These are phyloP conservation scores for Aspergillus arachidicola DNA, from an alignment of 2,329 filamentous ascomycete genomes.

Conservation along the genomic window DNA sequence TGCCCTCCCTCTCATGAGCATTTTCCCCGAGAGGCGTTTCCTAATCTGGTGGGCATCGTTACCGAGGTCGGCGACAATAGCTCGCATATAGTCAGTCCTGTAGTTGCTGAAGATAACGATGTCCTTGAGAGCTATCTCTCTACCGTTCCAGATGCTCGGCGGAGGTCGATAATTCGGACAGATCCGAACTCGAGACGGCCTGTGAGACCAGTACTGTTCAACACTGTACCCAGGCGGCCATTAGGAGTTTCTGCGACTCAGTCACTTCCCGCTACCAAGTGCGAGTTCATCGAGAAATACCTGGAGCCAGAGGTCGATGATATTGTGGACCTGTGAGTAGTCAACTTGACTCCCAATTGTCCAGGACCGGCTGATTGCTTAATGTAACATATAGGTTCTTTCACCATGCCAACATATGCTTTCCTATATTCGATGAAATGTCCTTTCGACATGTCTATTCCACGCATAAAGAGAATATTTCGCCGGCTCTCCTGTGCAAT, in stretches of 20 bases:
- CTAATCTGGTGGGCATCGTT: constrained; percentile 18
- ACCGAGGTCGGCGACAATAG: constrained; percentile 37
- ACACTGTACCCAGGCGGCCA: constrained; percentile 51
- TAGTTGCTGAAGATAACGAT: constrained; percentile 56
- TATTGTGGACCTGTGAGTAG: constrained; percentile 49
- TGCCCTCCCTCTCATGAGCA: neutral
- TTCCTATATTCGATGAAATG: constrained; percentile 57
- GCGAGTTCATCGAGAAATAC: constrained; percentile 55
- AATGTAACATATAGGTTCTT: constrained; percentile 46
- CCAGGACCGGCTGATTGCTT: neutral
- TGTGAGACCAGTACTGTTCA: constrained; percentile 48
- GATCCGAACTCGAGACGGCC: constrained; percentile 24
- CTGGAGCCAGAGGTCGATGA: constrained; percentile 40
- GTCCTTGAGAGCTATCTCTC: constrained; percentile 57
- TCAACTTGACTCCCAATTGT: neutral
- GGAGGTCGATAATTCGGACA: constrained; percentile 25
- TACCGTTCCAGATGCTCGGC: constrained; percentile 23
- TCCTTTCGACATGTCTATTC: constrained; percentile 49
- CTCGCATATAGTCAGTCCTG: constrained; percentile 57
- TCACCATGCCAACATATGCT: constrained; percentile 52
- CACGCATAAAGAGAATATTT: constrained; percentile 49
- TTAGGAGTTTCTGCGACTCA: constrained; percentile 31
- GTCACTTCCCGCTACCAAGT: constrained; percentile 39
- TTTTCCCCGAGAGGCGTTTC: neutral
- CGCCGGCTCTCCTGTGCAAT: constrained; percentile 55